phyloP scores from a whole-genome alignment of 768 basidiomycete genomes.

The Cyathus striatus region DNA sequence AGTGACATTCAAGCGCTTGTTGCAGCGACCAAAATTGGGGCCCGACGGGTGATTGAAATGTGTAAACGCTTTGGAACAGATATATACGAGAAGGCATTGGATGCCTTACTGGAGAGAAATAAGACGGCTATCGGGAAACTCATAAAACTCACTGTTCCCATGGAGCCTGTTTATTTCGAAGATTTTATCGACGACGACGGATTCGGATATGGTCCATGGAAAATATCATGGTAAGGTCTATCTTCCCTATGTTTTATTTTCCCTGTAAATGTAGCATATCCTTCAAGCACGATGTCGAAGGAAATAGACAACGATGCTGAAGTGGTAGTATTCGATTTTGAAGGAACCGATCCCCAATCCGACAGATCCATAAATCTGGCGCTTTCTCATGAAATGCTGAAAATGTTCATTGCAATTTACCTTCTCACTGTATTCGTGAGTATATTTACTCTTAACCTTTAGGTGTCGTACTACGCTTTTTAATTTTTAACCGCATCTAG shows the following conservation, averaged over 20 bases:
- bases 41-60: constrained; percentile 16
- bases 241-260: background rate
- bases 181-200: constrained; percentile 27
- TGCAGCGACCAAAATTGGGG: constrained; percentile 19
- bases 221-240: constrained; percentile 11
- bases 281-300: constrained; percentile 20
- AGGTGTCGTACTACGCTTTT: background rate
- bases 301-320: constrained; percentile 13
- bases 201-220: constrained; percentile 18
- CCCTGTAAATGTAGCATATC: constrained; percentile 4
- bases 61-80: constrained; percentile 18
- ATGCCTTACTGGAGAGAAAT: constrained; percentile 18
- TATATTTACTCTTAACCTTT: background rate
- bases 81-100: constrained; percentile 18
- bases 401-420: constrained; percentile 19
- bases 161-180: constrained; percentile 14
- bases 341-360: constrained; percentile 20
- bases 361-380: constrained; percentile 17
- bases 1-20: constrained; percentile 22
- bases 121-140: constrained; percentile 20
- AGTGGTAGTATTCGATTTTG: constrained; percentile 20
- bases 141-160: constrained; percentile 17
- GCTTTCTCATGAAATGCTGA: constrained; percentile 15
- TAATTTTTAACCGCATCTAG: too few species aligned
- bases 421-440: constrained; percentile 19